These are phyloP conservation scores for Lachnellula hyalina DNA, from an alignment of 2,329 filamentous ascomycete species.

Conservation along the genomic window DNA sequence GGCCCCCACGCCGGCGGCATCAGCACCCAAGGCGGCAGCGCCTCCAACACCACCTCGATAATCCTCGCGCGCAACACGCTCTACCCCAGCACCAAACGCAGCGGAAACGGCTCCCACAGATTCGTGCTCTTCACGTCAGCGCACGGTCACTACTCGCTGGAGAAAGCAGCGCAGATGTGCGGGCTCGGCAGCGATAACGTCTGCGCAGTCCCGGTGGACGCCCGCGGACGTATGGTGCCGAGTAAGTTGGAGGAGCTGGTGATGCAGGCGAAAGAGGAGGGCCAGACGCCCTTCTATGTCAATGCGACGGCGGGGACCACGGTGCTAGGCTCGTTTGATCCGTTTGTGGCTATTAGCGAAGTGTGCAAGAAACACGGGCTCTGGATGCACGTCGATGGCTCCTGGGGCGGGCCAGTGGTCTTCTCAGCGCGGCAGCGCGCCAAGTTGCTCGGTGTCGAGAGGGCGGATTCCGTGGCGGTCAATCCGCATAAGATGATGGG, in stretches of 20 bases:
- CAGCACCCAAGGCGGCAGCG: slow-evolving; percentile 70
- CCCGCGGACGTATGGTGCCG: slow-evolving; percentile 64
- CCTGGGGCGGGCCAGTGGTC: slow-evolving; percentile 80
- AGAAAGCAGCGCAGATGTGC: slow-evolving; percentile 88
- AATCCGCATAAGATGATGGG: slow-evolving; percentile 99
- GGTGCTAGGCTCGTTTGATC: slow-evolving; percentile 84
- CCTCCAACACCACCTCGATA: slow-evolving; percentile 80
- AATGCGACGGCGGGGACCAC: slow-evolving; percentile 95
- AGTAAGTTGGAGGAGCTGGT: slow-evolving; percentile 60
- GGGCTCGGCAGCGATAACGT: slow-evolving; percentile 76
- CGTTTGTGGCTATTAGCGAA: slow-evolving; percentile 61
- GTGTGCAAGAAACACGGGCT: slow-evolving; percentile 68
- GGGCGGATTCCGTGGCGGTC: slow-evolving; percentile 77
- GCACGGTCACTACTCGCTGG: slow-evolving; percentile 90
- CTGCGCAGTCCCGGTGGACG: slow-evolving; percentile 68
- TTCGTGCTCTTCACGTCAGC: slow-evolving; percentile 85
- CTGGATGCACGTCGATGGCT: slow-evolving; percentile 92
- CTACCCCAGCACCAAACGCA: slow-evolving; percentile 69
- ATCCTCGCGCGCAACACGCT: slow-evolving; percentile 83
- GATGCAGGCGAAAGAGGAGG: slow-evolving; percentile 53
- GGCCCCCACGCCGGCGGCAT: slow-evolving; percentile 65
- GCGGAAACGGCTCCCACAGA: slow-evolving; percentile 58
- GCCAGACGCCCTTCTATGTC: slow-evolving; percentile 84
- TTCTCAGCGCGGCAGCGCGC: slow-evolving; percentile 62
- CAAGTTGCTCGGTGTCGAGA: slow-evolving; percentile 65